These are phyloP conservation scores for Aspergillus diversus DNA, from an alignment of 495 filamentous ascomycete species.

Conservation along the genomic window DNA sequence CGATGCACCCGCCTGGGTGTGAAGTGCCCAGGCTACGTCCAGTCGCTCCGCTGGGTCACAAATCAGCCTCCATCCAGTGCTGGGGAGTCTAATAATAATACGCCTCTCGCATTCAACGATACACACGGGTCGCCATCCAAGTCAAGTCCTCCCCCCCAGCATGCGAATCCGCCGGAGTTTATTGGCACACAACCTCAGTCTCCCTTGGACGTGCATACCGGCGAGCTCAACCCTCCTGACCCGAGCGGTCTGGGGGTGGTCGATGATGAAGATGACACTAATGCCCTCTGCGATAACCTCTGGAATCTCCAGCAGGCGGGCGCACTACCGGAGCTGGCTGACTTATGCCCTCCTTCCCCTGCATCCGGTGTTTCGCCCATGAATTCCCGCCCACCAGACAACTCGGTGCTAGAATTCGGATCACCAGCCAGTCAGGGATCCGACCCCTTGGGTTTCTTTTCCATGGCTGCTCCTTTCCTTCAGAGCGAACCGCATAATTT, in stretches of 20 bases:
- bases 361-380: conserved; percentile 11
- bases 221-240: conserved; percentile 12
- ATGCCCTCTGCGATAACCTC: conserved; percentile 36
- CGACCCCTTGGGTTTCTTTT: conserved; percentile 39
- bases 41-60: conserved; percentile 58
- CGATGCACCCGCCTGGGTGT: conserved; percentile 55
- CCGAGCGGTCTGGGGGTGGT: conserved; percentile 24
- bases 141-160: conserved; percentile 5
- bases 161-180: conserved; percentile 8
- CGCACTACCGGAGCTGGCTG: conserved; percentile 41
- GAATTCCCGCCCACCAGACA: conserved; percentile 22
- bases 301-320: conserved; percentile 39
- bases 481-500: conserved; percentile 28
- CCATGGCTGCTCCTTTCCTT: conserved; percentile 26
- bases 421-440: conserved; percentile 28
- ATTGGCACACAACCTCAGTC: conserved; percentile 11
- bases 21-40: conserved; percentile 56
- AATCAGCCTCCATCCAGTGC: conserved; percentile 42
- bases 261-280: conserved; percentile 19
- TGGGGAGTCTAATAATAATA: conserved; percentile 7
- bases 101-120: conserved; percentile 1
- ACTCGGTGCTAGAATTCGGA: conserved; percentile 33
- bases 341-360: conserved; percentile 36
- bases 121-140: conserved; percentile 5
- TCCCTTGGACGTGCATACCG: conserved; percentile 10